These are phyloP conservation scores for Paraglomus occultum DNA, from an alignment of 192 early-diverging fungal species.

Conservation along the genomic window DNA sequence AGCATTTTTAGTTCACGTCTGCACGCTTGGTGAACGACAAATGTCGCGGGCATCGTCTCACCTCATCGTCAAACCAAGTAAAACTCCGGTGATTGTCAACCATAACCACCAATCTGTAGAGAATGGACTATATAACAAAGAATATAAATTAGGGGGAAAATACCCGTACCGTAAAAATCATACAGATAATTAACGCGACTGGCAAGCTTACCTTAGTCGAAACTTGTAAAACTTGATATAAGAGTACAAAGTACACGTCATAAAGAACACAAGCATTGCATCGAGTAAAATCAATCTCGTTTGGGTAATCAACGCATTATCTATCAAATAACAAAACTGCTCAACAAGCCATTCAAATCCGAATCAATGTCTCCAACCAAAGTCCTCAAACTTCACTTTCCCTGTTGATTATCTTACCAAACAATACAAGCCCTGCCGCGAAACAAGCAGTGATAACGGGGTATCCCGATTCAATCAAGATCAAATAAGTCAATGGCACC, in stretches of 20 bases:
- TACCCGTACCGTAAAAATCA: too few relatives aligned
- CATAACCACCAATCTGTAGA: constrained; percentile 81
- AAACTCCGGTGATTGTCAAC: constrained; percentile 77
- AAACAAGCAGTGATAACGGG: constrained; percentile 70
- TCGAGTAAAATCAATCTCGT: constrained; percentile 92
- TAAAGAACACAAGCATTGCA: constrained; percentile 90
- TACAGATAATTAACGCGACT: too few relatives aligned
- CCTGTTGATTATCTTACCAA: constrained; percentile 55
- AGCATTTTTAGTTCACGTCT: background rate
- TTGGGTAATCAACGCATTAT: constrained; percentile 90
- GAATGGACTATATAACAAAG: constrained; percentile 61
- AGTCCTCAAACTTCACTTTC: background rate
- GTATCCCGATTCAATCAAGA: constrained; percentile 85
- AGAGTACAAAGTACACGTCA: constrained; percentile 76
- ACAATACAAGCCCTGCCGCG: constrained; percentile 74
- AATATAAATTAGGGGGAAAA: background rate
- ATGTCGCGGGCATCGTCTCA: constrained; percentile 24
- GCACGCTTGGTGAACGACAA: background rate
- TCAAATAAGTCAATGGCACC: constrained; percentile 76
- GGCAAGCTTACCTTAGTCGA: constrained; percentile 41
- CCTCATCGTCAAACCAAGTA: constrained; percentile 69
- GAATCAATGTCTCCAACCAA: background rate
- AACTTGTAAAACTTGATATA: constrained; percentile 89
- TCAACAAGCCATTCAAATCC: constrained; percentile 81
- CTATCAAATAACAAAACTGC: constrained; percentile 39